phyloP scores from a whole-genome alignment of 257 asterid genomes.

The Avicennia marina region DNA sequence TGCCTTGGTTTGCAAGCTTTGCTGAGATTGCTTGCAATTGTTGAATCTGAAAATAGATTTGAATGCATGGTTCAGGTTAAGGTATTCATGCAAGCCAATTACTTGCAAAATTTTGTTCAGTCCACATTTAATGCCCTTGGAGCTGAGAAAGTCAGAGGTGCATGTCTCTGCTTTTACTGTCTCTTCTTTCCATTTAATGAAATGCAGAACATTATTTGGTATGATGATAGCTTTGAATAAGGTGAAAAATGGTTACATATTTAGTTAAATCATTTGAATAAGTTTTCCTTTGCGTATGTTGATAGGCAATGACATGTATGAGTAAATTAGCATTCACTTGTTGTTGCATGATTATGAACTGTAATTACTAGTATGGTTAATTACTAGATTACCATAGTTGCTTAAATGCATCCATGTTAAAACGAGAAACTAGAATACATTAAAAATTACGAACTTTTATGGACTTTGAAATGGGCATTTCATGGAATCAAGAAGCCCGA shows the following conservation, averaged over 20 bases:
- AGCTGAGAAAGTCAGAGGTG: slow-evolving; percentile 77
- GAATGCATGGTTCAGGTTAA: slow-evolving; percentile 68
- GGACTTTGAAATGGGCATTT: too few relatives aligned
- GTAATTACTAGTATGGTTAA: not conserved
- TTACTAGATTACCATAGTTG: not conserved
- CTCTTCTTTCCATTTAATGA: slow-evolving; percentile 4
- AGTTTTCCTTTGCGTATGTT: too few relatives aligned
- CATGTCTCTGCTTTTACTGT: slow-evolving; percentile 10
- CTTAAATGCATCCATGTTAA: not conserved
- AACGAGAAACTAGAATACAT: too few relatives aligned
- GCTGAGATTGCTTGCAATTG: not conserved
- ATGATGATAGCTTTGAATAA: slow-evolving; percentile 2
- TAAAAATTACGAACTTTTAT: too few relatives aligned
- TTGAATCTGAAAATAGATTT: slow-evolving; percentile 22
- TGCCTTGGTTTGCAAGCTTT: not conserved
- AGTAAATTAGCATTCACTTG: not conserved
- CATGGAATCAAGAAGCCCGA: too few relatives aligned
- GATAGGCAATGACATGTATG: too few relatives aligned
- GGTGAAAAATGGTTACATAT: not conserved
- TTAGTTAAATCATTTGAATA: too few relatives aligned
- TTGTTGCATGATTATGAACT: too few relatives aligned
- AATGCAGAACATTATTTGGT: not conserved
- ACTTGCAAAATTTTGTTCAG: slow-evolving; percentile 89
- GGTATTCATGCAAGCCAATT: slow-evolving; percentile 82
- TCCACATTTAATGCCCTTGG: slow-evolving; percentile 89